These are phyloP conservation scores for Isochrysis galbana DNA, from an alignment of 78 protist species.

Conservation along the genomic window DNA sequence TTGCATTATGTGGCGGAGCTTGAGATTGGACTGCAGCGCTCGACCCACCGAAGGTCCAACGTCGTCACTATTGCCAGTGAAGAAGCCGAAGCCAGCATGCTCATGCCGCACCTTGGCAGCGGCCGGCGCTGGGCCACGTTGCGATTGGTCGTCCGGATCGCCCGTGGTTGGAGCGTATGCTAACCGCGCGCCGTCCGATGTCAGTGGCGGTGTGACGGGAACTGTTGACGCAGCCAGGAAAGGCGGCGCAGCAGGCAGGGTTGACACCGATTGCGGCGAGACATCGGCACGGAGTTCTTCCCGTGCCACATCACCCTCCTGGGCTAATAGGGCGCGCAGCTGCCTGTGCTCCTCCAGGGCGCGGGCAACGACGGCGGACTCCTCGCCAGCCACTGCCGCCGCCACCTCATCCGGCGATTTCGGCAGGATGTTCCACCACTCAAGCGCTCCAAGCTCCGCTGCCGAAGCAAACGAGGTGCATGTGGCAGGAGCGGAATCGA, in stretches of 20 bases:
- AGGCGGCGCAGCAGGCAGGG: neutral
- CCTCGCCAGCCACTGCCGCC: neutral
- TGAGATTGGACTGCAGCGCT: neutral
- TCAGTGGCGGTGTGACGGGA: neutral
- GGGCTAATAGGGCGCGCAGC: neutral
- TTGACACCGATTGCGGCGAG: too few relatives aligned
- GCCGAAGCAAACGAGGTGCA: neutral
- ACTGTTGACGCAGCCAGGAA: neutral
- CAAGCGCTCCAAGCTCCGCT: neutral
- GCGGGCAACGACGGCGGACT: neutral
- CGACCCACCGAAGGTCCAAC: neutral
- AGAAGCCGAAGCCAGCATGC: neutral
- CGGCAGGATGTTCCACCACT: neutral
- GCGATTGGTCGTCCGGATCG: neutral
- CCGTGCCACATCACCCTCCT: neutral
- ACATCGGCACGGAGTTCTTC: too few relatives aligned
- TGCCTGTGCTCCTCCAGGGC: neutral
- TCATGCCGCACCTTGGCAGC: neutral
- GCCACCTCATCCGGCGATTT: neutral
- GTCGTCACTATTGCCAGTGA: neutral
- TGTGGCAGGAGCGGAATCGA: neutral
- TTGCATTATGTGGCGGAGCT: neutral
- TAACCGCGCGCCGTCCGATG: too few relatives aligned
- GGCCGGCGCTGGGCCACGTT: neutral
- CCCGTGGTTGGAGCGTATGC: neutral